A percentile compares a stretch with the other conserved stretches of the same genome.
These are phyloP conservation scores for Fusarium sambucinum DNA, from an alignment of 2,329 filamentous ascomycete species.

Conservation along the genomic window DNA sequence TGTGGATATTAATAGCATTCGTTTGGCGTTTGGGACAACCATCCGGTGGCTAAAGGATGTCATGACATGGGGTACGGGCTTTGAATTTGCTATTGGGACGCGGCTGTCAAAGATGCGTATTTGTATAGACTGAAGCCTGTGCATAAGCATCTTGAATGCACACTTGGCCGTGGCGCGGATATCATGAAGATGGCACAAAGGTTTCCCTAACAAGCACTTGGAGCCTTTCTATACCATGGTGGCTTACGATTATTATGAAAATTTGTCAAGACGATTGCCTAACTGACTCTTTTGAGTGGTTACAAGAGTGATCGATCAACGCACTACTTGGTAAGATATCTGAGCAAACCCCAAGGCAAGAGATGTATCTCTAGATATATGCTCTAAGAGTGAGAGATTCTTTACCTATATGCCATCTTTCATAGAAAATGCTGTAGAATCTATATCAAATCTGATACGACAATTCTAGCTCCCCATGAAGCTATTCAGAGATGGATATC, in stretches of 20 bases:
- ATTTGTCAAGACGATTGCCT: neutral
- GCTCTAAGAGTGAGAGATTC: accelerated
- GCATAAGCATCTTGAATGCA: constrained; percentile 19
- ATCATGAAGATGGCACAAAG: constrained; percentile 5
- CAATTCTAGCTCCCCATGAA: neutral
- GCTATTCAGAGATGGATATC: neutral
- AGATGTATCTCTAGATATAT: neutral
- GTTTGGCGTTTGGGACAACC: constrained; percentile 40
- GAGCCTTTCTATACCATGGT: constrained; percentile 10
- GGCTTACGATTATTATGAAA: constrained; percentile 14
- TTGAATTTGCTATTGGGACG: constrained; percentile 30
- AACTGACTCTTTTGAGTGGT: neutral
- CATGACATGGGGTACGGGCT: constrained; percentile 26
- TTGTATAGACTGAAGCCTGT: constrained; percentile 19
- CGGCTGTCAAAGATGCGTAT: constrained; percentile 5
- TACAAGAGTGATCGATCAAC: neutral
- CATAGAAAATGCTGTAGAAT: neutral
- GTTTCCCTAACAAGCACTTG: constrained; percentile 2
- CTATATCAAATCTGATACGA: too few relatives aligned
- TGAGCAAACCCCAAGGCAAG: neutral
- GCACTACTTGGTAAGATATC: neutral
- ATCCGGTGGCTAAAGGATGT: constrained; percentile 20
- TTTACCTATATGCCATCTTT: neutral
- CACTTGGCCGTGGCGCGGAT: constrained; percentile 13
- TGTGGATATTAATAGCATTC: constrained; percentile 38